Percentiles rank a stretch among this genome's conserved stretches.
Evolutionary conservation across 306 rosid species (phyloP).

Genomic region (Psophocarpus tetragonolobus): DNA sequence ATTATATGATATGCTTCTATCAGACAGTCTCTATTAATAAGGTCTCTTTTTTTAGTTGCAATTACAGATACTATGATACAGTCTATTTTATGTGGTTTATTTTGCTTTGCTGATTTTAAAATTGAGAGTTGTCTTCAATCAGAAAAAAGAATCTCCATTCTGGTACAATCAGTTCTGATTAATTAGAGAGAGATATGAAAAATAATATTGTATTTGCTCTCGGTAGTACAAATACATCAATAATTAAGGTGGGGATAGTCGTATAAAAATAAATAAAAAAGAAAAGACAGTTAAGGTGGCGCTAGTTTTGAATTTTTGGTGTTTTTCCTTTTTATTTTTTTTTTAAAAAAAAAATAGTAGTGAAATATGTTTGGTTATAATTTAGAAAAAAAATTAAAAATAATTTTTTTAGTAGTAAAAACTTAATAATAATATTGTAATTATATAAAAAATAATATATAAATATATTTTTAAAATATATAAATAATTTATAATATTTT

Average conservation of each 20-base stretch:
- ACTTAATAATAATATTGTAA: no score
- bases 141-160: slow-evolving; percentile 30
- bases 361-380: no score
- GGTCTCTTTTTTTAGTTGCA: not conserved
- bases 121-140: slow-evolving; percentile 11
- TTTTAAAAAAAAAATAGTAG: no score
- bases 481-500: no score
- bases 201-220: not conserved
- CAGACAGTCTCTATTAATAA: not conserved
- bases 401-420: no score
- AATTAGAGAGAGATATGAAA: slow-evolving; percentile 1
- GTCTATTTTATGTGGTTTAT: slow-evolving; percentile 3
- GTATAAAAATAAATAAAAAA: not conserved
- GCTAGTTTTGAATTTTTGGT: no score
- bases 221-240: not conserved
- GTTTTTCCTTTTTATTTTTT: no score
- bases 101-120: slow-evolving; percentile 14
- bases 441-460: no score
- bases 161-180: slow-evolving; percentile 11
- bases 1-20: slow-evolving; percentile 26
- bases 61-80: not conserved
- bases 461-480: no score
- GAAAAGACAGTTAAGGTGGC: no score
- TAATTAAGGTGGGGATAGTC: no score
- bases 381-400: no score